Evolutionary conservation across 805 yeast genomes (phyloP).

Genomic region (Lachancea sp.): DNA sequence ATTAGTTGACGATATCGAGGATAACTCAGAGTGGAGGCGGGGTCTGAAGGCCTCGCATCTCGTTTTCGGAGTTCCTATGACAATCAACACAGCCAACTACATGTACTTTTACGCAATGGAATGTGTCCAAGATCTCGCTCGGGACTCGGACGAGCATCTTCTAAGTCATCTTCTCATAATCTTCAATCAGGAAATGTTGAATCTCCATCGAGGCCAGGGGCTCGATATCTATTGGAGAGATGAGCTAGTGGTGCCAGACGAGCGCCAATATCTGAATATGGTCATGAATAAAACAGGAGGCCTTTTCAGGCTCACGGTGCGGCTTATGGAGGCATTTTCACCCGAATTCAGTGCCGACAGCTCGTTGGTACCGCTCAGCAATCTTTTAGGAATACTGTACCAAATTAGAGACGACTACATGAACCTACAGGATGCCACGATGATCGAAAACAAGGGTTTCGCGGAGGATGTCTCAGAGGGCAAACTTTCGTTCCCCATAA

Average conservation of each 20-base stretch:
- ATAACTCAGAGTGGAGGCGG: slow-evolving; percentile 59
- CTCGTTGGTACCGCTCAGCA: slow-evolving; percentile 54
- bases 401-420: slow-evolving; percentile 83
- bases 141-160: slow-evolving; percentile 15
- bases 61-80: slow-evolving; percentile 68
- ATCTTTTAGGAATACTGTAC: slow-evolving; percentile 72
- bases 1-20: slow-evolving; percentile 86
- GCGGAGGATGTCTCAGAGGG: slow-evolving; percentile 89
- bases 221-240: slow-evolving; percentile 88
- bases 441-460: slow-evolving; percentile 62
- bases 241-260: slow-evolving; percentile 47
- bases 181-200: slow-evolving; percentile 66
- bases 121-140: slow-evolving; percentile 35
- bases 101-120: slow-evolving; percentile 72
- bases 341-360: slow-evolving; percentile 3
- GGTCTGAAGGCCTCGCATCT: slow-evolving; percentile 77
- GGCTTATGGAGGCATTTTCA: slow-evolving; percentile 45
- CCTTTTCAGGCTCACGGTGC: slow-evolving; percentile 65
- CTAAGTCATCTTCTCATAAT: slow-evolving; percentile 35
- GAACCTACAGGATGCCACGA: slow-evolving; percentile 46
- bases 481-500: slow-evolving; percentile 77
- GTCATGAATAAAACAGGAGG: slow-evolving; percentile 89
- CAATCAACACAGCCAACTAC: slow-evolving; percentile 77
- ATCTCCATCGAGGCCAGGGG: slow-evolving; percentile 86
- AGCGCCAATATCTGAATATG: slow-evolving; percentile 66